Evolutionary conservation across 139 green algal species (phyloP), one percentile per base, ranked within the genome.

Genomic region (Chlamydomonas eustigma): DNA sequence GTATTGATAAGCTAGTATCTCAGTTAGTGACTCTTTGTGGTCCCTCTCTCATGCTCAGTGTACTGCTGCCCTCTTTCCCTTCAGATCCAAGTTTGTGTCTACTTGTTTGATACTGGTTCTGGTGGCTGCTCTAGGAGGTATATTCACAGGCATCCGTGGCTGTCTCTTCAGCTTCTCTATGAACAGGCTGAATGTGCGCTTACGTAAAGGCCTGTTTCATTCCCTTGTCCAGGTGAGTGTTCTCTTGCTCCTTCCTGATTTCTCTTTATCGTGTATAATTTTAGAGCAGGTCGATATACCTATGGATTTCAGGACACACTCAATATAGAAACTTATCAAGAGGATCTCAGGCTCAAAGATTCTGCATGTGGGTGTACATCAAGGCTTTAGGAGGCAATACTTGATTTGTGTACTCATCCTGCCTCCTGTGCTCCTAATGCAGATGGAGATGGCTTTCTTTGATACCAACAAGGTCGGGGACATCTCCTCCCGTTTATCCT

Each of bases 361-460:
- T n/a, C n/a, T n/a, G n/a, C n/a, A n/a, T n/a, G n/a, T n/a, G n/a
- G n/a, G n/a, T n/a, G n/a, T n/a, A n/a, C n/a, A n/a, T n/a, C n/a
- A n/a, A n/a, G n/a, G n/a, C n/a, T n/a, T n/a, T n/a, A n/a, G n/a
- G n/a, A n/a, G n/a, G n/a, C n/a, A n/a, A n/a, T n/a, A n/a, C n/a
- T n/a, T n/a, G n/a, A n/a, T n/a, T n/a, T n/a, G 44, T 18, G 18
- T 18, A 58, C 44, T 58, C 18, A 58, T 58, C 18, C 18, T 58
- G 44, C 18, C 12, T 12, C 12, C 44, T 18, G 12, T 58, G 12
- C 18, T 58, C 12, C 6, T 88, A 71, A 51, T 78, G 3, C 91
- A 95, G 86, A 69, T 81, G 12, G 92, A 97, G 44, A 78, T 89
- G 2, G 91, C 74, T 0, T 97, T 93, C 76, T 97, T 91, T 63